Evolutionary conservation across 129 eudicot species (phyloP).

Genomic region (Tagetes erecta): DNA sequence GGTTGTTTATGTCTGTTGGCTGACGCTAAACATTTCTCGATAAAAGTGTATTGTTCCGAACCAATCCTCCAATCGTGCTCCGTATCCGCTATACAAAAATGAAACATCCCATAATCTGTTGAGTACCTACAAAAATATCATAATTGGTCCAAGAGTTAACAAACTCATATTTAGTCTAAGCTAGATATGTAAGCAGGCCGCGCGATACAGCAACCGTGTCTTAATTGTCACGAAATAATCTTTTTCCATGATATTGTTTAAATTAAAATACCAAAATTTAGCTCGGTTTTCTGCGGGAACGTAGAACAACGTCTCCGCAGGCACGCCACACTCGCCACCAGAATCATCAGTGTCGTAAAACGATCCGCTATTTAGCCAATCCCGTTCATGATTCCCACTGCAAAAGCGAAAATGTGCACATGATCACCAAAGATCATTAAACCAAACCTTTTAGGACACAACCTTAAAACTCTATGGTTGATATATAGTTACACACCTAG

Average conservation of each 20-base stretch:
- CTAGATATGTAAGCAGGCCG: too few species aligned
- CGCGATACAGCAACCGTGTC: too few species aligned
- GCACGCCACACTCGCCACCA: conserved; percentile 97
- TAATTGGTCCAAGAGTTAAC: too few species aligned
- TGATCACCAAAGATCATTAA: background rate
- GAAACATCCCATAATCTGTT: conserved; percentile 88
- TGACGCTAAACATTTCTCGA: conserved; percentile 75
- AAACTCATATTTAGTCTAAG: background rate
- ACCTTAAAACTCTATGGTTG: background rate
- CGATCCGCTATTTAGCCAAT: conserved; percentile 79
- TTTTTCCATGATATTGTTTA: too few species aligned
- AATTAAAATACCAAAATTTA: conserved; percentile 61
- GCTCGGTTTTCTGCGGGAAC: conserved; percentile 88
- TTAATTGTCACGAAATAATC: too few species aligned
- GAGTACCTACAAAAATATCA: conserved; percentile 52
- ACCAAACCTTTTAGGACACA: background rate
- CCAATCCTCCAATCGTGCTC: conserved; percentile 98
- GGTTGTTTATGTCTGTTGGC: conserved; percentile 80
- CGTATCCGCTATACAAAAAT: conserved; percentile 82
- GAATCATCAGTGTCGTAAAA: conserved; percentile 65
- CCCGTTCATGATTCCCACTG: conserved; percentile 96
- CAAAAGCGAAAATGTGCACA: conserved; percentile 7
- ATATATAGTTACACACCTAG: conserved; percentile 48
- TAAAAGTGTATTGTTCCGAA: conserved; percentile 68
- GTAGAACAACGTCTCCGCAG: conserved; percentile 77